A percentile compares a stretch with the other conserved stretches of the same genome.
These are phyloP conservation scores for Thelephora aurantiotincta DNA, from an alignment of 768 basidiomycete genomes.

Conservation along the genomic window DNA sequence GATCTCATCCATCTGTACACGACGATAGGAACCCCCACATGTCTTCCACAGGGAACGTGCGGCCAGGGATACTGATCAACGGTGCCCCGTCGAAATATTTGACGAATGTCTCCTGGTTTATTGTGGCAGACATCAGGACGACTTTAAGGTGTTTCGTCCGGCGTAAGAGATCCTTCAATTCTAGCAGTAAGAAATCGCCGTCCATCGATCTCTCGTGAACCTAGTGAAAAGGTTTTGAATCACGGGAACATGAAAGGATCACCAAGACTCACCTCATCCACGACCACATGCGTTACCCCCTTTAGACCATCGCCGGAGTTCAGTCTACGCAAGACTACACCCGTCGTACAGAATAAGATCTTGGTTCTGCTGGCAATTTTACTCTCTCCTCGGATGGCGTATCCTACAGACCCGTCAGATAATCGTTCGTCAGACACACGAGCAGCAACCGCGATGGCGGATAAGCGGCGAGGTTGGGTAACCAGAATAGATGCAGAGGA, in stretches of 20 bases:
- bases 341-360: constrained; percentile 85
- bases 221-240: constrained; percentile 21
- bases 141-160: constrained; percentile 58
- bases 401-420: constrained; percentile 72
- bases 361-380: constrained; percentile 54
- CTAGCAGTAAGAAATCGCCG: constrained; percentile 77
- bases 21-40: constrained; percentile 26
- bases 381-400: constrained; percentile 79
- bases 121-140: constrained; percentile 89
- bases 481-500: constrained; percentile 62
- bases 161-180: constrained; percentile 62
- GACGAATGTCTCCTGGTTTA: constrained; percentile 77
- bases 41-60: constrained; percentile 65
- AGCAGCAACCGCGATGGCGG: constrained; percentile 78
- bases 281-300: constrained; percentile 70
- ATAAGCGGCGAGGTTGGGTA: constrained; percentile 82
- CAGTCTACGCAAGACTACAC: constrained; percentile 74
- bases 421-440: constrained; percentile 74
- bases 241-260: neutral
- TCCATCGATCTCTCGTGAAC: constrained; percentile 90
- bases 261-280: constrained; percentile 59
- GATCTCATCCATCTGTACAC: neutral
- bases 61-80: constrained; percentile 72
- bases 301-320: constrained; percentile 58
- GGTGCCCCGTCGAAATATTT: constrained; percentile 77